Evolutionary conservation across 495 filamentous ascomycete genomes (phyloP).

Genomic region (Xylaria bambusicola): DNA sequence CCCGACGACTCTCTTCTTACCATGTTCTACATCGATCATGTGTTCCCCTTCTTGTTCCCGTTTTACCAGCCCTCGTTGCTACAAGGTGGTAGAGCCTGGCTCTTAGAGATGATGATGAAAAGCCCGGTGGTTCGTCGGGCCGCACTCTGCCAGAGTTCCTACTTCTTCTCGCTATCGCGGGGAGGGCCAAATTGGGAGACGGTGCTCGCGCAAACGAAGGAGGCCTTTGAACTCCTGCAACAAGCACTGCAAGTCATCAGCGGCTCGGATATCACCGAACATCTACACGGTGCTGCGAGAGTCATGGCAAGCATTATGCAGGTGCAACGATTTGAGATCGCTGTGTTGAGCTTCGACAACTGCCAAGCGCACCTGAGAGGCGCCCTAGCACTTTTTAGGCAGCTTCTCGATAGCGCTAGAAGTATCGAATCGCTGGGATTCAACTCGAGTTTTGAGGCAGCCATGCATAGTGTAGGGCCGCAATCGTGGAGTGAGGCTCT

Average conservation of each 20-base stretch:
- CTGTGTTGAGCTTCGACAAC: conserved; percentile 44
- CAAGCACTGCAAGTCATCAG: conserved; percentile 34
- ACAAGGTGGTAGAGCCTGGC: conserved; percentile 52
- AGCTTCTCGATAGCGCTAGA: conserved; percentile 40
- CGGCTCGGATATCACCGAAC: conserved; percentile 29
- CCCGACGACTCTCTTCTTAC: conserved; percentile 23
- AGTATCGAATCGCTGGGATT: conserved; percentile 5
- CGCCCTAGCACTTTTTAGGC: conserved; percentile 48
- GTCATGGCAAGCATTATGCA: conserved; percentile 58
- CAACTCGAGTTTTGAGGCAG: conserved; percentile 25
- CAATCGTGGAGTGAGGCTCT: conserved; percentile 18
- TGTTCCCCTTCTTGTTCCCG: conserved; percentile 57
- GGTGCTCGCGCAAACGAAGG: conserved; percentile 30
- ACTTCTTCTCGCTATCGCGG: conserved; percentile 47
- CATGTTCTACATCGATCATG: conserved; percentile 55
- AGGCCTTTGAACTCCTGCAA: conserved; percentile 36
- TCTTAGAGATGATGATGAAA: conserved; percentile 52
- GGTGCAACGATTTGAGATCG: conserved; percentile 53
- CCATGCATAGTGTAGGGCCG: conserved; percentile 37
- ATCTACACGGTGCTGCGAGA: conserved; percentile 28
- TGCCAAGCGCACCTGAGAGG: conserved; percentile 53
- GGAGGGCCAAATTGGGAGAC: conserved; percentile 32
- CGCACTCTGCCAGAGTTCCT: conserved; percentile 48
- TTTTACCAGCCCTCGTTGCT: conserved; percentile 53
- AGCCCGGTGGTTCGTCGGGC: conserved; percentile 52